Base-by-base conservation (phyloP, 768 basidiomycete genomes). In the Scleroderma citrinum region DNA sequence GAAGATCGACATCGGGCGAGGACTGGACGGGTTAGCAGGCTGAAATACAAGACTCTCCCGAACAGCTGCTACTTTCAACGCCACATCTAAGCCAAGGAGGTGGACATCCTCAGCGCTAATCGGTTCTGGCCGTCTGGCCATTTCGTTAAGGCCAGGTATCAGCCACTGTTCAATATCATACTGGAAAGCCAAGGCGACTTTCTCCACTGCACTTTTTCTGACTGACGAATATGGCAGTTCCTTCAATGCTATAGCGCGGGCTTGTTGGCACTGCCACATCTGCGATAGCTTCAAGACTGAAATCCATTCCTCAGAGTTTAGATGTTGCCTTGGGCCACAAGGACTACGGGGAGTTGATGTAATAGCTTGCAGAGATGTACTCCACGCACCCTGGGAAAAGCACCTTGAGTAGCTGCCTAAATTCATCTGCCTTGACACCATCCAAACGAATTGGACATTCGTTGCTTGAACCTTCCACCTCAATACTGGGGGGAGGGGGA, bases 231-330 rank as follows among this genome's bases (percentile, higher is more conserved):
- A 62, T 17, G 59, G 52, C 48, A 77, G 56, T 1, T 55, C 48
- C 5, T 61, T 13, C 12, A 71, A 57, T 6, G 70, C 70, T 32
- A 61, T 49, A n/a, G 52, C 44, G 32, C 68, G 62, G 21, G 72
- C 43, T 11, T 50, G 41, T 20, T 58, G 51, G 44, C 70, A 71
- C 34, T 59, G 55, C 70, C 74, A 75, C 57, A 70, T 67, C 4
- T 56, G 65, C 7, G 74, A 59, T 26, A 75, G 56, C 52, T 69
- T 69, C 17, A 72, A 55, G 17, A 71, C 63, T 0, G 69, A 63
- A 17, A 67, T 55, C 76, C 74, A 74, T 42, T 63, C 62, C 8
- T 63, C 59, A 41, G 49, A 48, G 5, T 32, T 51, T 5, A 16
- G 16, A 12, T 47, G 54, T 5, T 39, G 31, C 35, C 23, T 12